phyloP scores from a whole-genome alignment of 257 asterid genomes.

The Nemophila menziesii region DNA sequence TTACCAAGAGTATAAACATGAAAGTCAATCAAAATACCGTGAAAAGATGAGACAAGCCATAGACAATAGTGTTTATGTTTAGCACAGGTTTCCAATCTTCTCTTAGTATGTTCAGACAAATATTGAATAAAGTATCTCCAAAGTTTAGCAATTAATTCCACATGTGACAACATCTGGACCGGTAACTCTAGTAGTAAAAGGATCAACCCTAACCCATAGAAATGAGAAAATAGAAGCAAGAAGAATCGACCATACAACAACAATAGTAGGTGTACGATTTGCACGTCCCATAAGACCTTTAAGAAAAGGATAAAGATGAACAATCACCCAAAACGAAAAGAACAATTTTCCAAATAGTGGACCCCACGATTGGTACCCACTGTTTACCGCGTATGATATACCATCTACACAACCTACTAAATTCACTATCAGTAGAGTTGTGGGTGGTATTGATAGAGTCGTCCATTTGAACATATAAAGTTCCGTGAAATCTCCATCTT shows the following conservation, averaged over 20 bases:
- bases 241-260: too few species aligned
- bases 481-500: slow-evolving; percentile 2
- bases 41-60: too few species aligned
- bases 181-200: background rate
- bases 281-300: background rate
- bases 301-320: background rate
- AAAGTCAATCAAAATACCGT: too few species aligned
- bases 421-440: slow-evolving; percentile 2
- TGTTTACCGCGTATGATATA: slow-evolving; percentile 5
- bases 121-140: too few species aligned
- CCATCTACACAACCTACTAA: slow-evolving; percentile 5
- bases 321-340: background rate
- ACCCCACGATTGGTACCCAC: slow-evolving; percentile 5
- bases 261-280: slow-evolving; percentile 1
- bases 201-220: background rate
- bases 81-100: too few species aligned
- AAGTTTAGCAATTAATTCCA: background rate
- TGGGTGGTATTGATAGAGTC: slow-evolving; percentile 4
- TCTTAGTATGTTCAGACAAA: too few species aligned
- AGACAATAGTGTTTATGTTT: too few species aligned
- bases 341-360: background rate
- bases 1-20: too few species aligned
- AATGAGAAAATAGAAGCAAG: background rate
- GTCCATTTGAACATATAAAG: slow-evolving; percentile 8
- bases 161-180: background rate